These are phyloP conservation scores for Bullera alba DNA, from an alignment of 768 basidiomycete species.

Conservation along the genomic window DNA sequence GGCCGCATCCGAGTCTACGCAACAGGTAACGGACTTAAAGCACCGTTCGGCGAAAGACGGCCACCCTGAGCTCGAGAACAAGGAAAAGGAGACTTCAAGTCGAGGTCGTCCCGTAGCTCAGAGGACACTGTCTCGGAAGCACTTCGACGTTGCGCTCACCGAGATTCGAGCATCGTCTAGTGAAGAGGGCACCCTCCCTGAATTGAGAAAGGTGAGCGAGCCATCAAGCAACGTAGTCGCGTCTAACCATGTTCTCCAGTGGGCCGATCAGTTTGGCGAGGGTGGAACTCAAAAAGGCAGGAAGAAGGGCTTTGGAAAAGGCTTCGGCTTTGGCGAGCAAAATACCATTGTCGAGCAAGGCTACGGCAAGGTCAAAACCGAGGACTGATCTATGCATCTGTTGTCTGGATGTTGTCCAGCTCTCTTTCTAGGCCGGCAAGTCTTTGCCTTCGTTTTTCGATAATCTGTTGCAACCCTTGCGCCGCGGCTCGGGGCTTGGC, in stretches of 20 bases:
- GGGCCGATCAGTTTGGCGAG: constrained; percentile 93
- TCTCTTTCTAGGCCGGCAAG: constrained; percentile 16
- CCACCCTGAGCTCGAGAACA: not conserved
- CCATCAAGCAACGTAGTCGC: no score
- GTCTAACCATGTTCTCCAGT: constrained; percentile 58
- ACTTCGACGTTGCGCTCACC: constrained; percentile 76
- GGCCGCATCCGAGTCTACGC: not conserved
- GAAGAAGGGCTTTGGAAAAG: constrained; percentile 78
- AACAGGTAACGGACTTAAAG: not conserved
- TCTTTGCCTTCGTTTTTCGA: constrained; percentile 13
- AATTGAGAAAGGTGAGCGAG: constrained; percentile 46
- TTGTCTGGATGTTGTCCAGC: constrained; percentile 3
- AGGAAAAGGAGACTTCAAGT: not conserved
- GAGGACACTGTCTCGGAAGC: constrained; percentile 44
- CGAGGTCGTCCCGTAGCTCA: not conserved
- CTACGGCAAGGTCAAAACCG: constrained; percentile 25
- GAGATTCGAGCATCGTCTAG: constrained; percentile 88
- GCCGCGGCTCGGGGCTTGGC: constrained; percentile 29
- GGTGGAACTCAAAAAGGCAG: constrained; percentile 61
- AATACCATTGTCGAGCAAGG: constrained; percentile 16
- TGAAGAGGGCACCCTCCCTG: constrained; percentile 50
- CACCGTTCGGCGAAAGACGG: not conserved
- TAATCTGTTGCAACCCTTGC: constrained; percentile 26
- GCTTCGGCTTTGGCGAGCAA: constrained; percentile 66
- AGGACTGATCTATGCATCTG: not conserved